Conservation (phyloP, 345 rosid genomes). For the Litchi chinensis region DNA sequence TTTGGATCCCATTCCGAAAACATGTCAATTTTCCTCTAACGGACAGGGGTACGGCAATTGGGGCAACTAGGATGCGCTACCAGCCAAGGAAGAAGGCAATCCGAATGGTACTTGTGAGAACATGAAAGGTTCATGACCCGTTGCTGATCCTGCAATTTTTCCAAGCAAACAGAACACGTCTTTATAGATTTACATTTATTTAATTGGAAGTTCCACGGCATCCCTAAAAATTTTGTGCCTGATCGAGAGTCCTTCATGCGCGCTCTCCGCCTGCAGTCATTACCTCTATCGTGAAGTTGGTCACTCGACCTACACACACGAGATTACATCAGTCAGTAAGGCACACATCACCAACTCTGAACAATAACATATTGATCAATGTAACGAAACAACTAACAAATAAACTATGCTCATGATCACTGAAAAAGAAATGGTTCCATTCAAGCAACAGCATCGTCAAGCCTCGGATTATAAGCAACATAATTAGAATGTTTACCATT, state of each 20-base stretch:
- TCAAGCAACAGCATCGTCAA: not conserved
- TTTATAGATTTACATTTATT: constrained; percentile 11
- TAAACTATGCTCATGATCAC: not conserved
- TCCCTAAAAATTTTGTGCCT: constrained; percentile 10
- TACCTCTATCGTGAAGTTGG: not conserved
- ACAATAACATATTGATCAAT: not conserved
- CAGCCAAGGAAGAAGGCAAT: constrained; percentile 35
- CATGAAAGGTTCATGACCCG: constrained; percentile 22
- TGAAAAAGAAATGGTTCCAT: not conserved
- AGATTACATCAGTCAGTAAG: not conserved
- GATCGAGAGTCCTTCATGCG: not conserved
- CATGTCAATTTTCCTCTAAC: not conserved
- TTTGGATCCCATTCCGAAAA: not conserved
- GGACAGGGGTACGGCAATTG: constrained; percentile 15
- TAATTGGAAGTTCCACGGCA: constrained; percentile 14
- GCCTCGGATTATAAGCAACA: not conserved
- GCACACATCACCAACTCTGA: not conserved
- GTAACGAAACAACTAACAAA: not conserved
- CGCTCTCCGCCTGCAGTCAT: not conserved
- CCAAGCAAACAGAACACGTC: constrained; percentile 24
- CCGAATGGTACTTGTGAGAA: constrained; percentile 30
- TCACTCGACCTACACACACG: not conserved
- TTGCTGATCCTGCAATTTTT: constrained; percentile 16
- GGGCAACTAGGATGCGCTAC: constrained; percentile 30
- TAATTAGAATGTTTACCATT: not conserved